phyloP scores from a whole-genome alignment of 78 protist genomes.

The Dictyostelium purpureum region DNA sequence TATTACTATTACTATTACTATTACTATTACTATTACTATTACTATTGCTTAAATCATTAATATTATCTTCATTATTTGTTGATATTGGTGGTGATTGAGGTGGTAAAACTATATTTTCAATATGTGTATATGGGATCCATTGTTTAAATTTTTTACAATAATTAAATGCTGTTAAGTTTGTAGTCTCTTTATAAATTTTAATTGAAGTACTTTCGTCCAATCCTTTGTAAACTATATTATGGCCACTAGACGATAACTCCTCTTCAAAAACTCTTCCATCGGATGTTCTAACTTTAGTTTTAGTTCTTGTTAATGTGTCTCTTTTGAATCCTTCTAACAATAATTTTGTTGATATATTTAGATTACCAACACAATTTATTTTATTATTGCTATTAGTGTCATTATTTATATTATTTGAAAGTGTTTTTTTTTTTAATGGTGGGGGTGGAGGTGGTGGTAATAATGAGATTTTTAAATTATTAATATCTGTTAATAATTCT shows the following conservation, averaged over 20 bases:
- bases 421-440: neutral
- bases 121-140: constrained; percentile 18
- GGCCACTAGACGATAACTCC: constrained; percentile 1
- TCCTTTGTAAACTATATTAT: constrained; percentile 20
- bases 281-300: constrained; percentile 57
- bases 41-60: neutral
- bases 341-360: neutral
- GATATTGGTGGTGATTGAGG: neutral
- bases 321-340: constrained; percentile 2
- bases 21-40: neutral
- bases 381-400: neutral
- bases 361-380: neutral
- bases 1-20: neutral
- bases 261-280: constrained; percentile 73
- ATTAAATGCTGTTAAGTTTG: constrained; percentile 3
- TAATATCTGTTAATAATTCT: neutral
- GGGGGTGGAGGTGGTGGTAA: constrained; percentile 25
- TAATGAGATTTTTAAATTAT: neutral
- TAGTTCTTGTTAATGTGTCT: constrained; percentile 14
- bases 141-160: neutral
- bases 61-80: neutral
- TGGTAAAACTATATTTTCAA: neutral
- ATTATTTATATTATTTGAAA: neutral
- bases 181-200: constrained; percentile 2
- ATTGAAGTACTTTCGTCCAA: neutral